Conservation (phyloP, 2,329 filamentous ascomycete species). For the Aspergillus melleus region DNA sequence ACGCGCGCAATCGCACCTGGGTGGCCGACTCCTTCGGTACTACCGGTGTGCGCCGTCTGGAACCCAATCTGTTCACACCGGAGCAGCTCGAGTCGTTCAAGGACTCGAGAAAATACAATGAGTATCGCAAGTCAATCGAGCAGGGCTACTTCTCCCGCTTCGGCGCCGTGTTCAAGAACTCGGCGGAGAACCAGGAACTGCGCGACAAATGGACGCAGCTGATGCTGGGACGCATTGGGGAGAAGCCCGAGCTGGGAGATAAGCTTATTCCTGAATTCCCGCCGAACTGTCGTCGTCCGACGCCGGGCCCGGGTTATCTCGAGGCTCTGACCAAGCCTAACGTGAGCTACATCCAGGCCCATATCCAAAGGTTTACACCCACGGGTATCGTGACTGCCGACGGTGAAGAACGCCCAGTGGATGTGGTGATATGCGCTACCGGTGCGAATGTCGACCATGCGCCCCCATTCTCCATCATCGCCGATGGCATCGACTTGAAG, state of each 20-base stretch:
- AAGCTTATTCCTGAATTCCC: conserved; percentile 63
- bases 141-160: conserved; percentile 64
- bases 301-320: conserved; percentile 67
- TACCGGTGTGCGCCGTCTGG: conserved; percentile 53
- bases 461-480: conserved; percentile 61
- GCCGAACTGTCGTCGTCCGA: conserved; percentile 64
- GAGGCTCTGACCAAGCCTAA: conserved; percentile 64
- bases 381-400: conserved; percentile 62
- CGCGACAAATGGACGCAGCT: conserved; percentile 51
- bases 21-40: conserved; percentile 64
- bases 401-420: conserved; percentile 57
- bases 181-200: conserved; percentile 50
- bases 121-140: conserved; percentile 59
- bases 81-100: conserved; percentile 59
- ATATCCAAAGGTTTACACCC: conserved; percentile 59
- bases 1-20: conserved; percentile 66
- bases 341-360: conserved; percentile 60
- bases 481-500: conserved; percentile 55
- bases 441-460: conserved; percentile 63
- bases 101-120: conserved; percentile 61
- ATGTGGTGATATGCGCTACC: conserved; percentile 68
- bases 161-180: conserved; percentile 54
- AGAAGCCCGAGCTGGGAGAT: conserved; percentile 58
- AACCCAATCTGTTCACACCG: conserved; percentile 55
- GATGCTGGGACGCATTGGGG: conserved; percentile 55